Evolutionary conservation across 2,329 filamentous ascomycete genomes (phyloP).

Genomic region (Kalaharituber pfeilii): DNA sequence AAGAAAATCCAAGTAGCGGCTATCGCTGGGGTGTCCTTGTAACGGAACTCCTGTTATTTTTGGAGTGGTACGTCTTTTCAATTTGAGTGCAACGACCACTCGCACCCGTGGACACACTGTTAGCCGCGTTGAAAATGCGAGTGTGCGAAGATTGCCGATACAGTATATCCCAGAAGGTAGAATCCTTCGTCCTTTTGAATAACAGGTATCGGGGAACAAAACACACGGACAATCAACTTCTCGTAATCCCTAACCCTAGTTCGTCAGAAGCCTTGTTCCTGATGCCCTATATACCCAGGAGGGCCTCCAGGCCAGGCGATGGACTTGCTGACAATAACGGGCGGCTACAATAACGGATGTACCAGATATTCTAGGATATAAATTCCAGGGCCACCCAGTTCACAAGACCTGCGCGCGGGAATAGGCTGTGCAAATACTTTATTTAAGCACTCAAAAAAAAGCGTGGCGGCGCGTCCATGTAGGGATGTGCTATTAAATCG

Average conservation of each 20-base stretch:
- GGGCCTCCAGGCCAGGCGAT: constrained; percentile 13
- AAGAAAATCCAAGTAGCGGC: constrained; percentile 4
- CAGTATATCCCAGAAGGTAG: neutral
- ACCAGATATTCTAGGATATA: neutral
- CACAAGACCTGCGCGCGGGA: neutral
- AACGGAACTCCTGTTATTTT: no score
- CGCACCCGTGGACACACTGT: neutral
- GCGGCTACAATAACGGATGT: constrained; percentile 15
- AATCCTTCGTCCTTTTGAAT: neutral
- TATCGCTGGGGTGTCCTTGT: neutral
- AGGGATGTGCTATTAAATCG: neutral
- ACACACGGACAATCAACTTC: neutral
- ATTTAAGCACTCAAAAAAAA: neutral
- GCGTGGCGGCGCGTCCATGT: neutral
- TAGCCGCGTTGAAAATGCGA: neutral
- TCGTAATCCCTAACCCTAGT: neutral
- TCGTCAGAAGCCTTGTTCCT: constrained; percentile 10
- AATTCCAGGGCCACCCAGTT: neutral
- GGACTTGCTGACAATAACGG: constrained; percentile 11
- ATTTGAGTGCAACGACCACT: neutral
- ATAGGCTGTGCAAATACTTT: neutral
- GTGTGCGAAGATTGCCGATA: neutral
- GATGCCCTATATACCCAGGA: constrained; percentile 12
- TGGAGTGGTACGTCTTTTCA: neutral
- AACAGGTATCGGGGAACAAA: neutral